Conservation (phyloP, 495 filamentous ascomycete species). For the Tetracladium setigerum region DNA sequence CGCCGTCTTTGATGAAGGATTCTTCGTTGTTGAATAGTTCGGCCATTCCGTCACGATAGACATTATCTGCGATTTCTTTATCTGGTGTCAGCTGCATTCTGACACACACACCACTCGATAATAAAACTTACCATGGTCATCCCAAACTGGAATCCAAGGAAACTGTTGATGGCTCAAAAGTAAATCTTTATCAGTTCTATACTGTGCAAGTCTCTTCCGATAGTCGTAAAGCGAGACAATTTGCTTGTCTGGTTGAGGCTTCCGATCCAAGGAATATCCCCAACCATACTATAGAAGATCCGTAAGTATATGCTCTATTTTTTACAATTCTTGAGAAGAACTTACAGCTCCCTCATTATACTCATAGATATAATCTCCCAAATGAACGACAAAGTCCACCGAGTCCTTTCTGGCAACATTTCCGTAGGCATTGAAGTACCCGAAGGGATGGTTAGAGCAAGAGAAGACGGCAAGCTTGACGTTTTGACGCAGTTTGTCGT, state of each 20-base stretch:
- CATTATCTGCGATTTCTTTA: conserved; percentile 56
- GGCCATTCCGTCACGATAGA: conserved; percentile 45
- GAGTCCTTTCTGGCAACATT: conserved; percentile 59
- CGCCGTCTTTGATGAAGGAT: conserved; percentile 50
- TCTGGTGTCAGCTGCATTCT: neutral
- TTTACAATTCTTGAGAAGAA: neutral
- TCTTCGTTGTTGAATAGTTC: conserved; percentile 53
- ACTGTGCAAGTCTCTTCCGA: conserved; percentile 51
- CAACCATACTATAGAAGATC: conserved; percentile 36
- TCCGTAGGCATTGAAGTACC: conserved; percentile 58
- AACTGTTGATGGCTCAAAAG: conserved; percentile 47
- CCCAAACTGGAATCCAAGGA: conserved; percentile 65
- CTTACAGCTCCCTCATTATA: conserved; percentile 34
- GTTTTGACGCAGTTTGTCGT: conserved; percentile 30
- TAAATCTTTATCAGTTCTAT: conserved; percentile 56
- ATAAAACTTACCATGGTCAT: conserved; percentile 46
- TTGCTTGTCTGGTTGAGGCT: conserved; percentile 43
- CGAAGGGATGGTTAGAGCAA: conserved; percentile 50
- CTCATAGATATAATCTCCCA: conserved; percentile 68
- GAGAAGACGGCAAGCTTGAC: conserved; percentile 49
- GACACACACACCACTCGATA: neutral
- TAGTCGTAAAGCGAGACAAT: conserved; percentile 43
- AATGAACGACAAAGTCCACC: conserved; percentile 57
- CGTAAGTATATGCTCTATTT: neutral
- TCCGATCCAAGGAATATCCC: conserved; percentile 39